phyloP scores from a whole-genome alignment of 2,329 filamentous ascomycete genomes.

The Alternaria panax region DNA sequence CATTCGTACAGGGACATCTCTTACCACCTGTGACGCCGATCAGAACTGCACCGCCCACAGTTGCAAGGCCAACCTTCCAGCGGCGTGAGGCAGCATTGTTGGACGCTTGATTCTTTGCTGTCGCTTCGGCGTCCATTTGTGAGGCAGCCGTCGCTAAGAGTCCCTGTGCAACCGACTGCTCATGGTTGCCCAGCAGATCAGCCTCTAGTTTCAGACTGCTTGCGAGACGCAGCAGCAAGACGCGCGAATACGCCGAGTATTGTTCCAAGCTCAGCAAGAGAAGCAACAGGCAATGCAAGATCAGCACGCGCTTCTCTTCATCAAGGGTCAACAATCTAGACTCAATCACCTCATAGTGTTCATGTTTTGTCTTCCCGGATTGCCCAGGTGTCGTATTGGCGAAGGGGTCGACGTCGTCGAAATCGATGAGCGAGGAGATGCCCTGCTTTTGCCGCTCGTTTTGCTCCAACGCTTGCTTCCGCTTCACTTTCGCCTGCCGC shows the following conservation, averaged over 20 bases:
- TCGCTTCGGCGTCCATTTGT: slow-evolving; percentile 76
- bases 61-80: slow-evolving; percentile 84
- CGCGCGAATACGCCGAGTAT: slow-evolving; percentile 75
- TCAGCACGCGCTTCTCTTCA: slow-evolving; percentile 64
- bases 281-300: slow-evolving; percentile 75
- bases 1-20: no score
- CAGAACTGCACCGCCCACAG: slow-evolving; percentile 83
- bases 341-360: slow-evolving; percentile 45
- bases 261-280: slow-evolving; percentile 77
- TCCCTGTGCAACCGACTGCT: slow-evolving; percentile 75
- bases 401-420: slow-evolving; percentile 35
- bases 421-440: slow-evolving; percentile 38
- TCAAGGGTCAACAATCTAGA: slow-evolving; percentile 47
- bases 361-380: slow-evolving; percentile 19
- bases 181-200: slow-evolving; percentile 70
- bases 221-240: slow-evolving; percentile 73
- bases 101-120: slow-evolving; percentile 73
- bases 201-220: slow-evolving; percentile 73
- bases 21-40: slow-evolving; percentile 81
- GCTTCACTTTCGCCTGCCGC: slow-evolving; percentile 44
- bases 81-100: slow-evolving; percentile 68
- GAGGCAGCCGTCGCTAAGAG: slow-evolving; percentile 71
- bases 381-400: slow-evolving; percentile 2
- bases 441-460: slow-evolving; percentile 28
- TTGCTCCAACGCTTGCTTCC: slow-evolving; percentile 30